Conservation (phyloP, 2,329 filamentous ascomycete genomes). For the Neonectria ditissima region DNA sequence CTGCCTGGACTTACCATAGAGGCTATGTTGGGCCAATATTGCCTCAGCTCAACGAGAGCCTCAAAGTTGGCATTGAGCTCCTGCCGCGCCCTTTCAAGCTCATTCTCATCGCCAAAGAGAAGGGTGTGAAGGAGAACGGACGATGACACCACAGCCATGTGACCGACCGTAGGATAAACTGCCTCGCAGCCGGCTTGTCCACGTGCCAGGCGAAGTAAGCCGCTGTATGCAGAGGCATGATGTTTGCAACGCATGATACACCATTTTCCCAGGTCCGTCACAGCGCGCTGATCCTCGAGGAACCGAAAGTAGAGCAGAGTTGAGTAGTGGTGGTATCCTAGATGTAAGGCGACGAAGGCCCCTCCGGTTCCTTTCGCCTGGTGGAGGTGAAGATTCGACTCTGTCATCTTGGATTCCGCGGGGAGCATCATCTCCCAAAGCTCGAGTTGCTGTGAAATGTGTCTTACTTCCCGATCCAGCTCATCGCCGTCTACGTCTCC, state of each 20-base stretch:
- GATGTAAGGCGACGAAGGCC: slow-evolving; percentile 51
- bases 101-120: slow-evolving; percentile 29
- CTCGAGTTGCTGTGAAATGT: slow-evolving; percentile 24
- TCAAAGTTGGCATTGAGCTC: slow-evolving; percentile 35
- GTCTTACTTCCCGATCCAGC: slow-evolving; percentile 6
- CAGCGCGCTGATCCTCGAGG: slow-evolving; percentile 41
- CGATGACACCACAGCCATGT: slow-evolving; percentile 38
- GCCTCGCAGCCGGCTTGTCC: slow-evolving; percentile 22
- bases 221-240: slow-evolving; percentile 46
- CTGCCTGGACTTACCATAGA: slow-evolving; percentile 14
- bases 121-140: slow-evolving; percentile 36
- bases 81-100: slow-evolving; percentile 20
- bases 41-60: slow-evolving; percentile 30
- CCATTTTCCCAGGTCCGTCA: neutral
- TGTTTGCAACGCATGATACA: slow-evolving; percentile 41
- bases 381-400: slow-evolving; percentile 42
- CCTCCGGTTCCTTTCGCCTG: slow-evolving; percentile 43
- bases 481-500: slow-evolving; percentile 23
- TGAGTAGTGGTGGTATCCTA: slow-evolving; percentile 53
- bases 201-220: slow-evolving; percentile 34
- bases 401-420: slow-evolving; percentile 8
- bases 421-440: slow-evolving; percentile 34
- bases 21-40: slow-evolving; percentile 31
- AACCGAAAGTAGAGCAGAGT: slow-evolving; percentile 54
- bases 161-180: slow-evolving; percentile 32